A percentile compares a stretch with the other conserved stretches of the same genome.
These are phyloP conservation scores for Aquilaria yunnanensis DNA, from an alignment of 345 rosid species.

Conservation along the genomic window DNA sequence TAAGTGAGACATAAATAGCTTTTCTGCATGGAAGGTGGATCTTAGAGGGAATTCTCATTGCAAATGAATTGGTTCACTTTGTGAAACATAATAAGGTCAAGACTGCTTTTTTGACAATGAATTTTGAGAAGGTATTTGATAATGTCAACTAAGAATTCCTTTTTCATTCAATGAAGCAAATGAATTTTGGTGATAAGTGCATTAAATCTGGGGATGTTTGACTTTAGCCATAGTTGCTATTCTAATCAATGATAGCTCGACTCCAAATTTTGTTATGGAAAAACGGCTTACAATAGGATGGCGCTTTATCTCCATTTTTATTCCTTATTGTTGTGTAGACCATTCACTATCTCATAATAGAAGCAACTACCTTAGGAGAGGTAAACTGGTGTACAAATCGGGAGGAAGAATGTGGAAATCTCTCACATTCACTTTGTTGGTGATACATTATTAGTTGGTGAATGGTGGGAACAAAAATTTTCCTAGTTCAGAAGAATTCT, in stretches of 20 bases:
- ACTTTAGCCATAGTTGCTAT: background rate
- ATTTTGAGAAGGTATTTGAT: background rate
- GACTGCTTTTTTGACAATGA: background rate
- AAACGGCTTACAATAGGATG: background rate
- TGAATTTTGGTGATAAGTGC: background rate
- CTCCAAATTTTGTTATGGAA: background rate
- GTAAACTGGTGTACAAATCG: no score
- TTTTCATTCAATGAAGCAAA: background rate
- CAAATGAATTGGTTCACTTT: background rate
- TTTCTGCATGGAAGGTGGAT: background rate
- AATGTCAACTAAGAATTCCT: background rate
- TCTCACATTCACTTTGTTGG: no score
- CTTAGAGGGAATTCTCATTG: background rate
- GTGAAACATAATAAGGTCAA: no score
- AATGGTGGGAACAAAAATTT: no score
- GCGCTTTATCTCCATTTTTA: background rate
- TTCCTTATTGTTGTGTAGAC: background rate
- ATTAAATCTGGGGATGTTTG: background rate
- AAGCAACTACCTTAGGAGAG: no score
- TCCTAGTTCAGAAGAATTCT: no score
- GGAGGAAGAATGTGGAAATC: no score
- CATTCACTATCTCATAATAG: no score
- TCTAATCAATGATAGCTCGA: background rate
- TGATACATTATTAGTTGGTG: no score
- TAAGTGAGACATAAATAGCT: background rate